Evolutionary conservation across 345 rosid genomes (phyloP).

Genomic region (Anacardium occidentale): DNA sequence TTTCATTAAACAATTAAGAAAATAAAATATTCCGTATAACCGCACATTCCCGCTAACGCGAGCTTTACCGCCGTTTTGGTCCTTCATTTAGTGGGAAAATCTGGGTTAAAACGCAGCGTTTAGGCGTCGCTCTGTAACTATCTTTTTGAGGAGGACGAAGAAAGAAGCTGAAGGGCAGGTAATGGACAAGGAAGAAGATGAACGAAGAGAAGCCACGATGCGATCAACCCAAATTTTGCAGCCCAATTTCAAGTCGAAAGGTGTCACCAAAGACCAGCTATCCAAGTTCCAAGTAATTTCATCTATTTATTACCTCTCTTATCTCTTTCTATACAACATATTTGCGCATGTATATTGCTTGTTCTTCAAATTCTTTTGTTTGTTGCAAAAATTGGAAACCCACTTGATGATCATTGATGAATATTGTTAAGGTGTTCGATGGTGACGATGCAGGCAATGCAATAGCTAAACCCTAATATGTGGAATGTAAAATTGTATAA

Average conservation of each 20-base stretch:
- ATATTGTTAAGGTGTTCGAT: neutral
- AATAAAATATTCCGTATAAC: too few species aligned
- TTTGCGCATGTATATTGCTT: neutral
- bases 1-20: too few species aligned
- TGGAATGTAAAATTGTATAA: neutral
- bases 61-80: neutral
- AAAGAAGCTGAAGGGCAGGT: constrained; percentile 32
- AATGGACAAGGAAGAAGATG: constrained; percentile 40
- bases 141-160: neutral
- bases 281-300: constrained; percentile 52
- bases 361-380: neutral
- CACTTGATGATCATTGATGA: neutral
- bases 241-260: constrained; percentile 40
- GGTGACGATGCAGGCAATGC: too few species aligned
- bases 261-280: constrained; percentile 43
- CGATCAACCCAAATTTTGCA: constrained; percentile 45
- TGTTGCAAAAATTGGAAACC: neutral
- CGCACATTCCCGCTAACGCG: neutral
- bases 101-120: too few species aligned
- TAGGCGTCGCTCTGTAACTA: neutral
- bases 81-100: neutral
- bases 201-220: constrained; percentile 51
- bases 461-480: too few species aligned
- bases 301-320: neutral
- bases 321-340: neutral